Evolutionary conservation across 345 rosid genomes (phyloP), one percentile per base, ranked within the genome.

Genomic region (Barbarea vulgaris): DNA sequence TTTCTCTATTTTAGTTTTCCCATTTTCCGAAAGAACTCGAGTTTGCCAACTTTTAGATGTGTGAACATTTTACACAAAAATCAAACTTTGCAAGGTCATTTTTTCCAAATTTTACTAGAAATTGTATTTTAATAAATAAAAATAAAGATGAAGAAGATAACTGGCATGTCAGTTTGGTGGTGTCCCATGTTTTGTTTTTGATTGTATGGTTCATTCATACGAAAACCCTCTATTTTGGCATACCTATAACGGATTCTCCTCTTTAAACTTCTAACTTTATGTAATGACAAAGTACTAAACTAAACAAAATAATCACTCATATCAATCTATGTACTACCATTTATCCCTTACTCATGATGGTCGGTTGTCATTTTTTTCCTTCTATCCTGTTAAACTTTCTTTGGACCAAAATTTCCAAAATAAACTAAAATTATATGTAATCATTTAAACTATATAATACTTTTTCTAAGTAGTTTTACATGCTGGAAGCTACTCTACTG

Each of bases 81-180:
- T 63, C 33, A 63, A 42, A n/a, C 64, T 64, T 41, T 73, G 64
- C 47, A 31, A 17, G 30, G 42, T 74, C 59, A 59, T 0, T 10
- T 34, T 54, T 37, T 10, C 58, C 1, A 41, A 2, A 13, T 27
- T 15, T 8, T 19, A 6, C 22, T 9, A 11, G 12, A 21, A 8
- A 0, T 4, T 58, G 21, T 41, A 41, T 58, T 27, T 2, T 12
- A 5, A 3, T 9, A 15, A 0, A 39, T 13, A 27, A 63, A 27
- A 17, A 24, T 21, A 12, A 28, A 68, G 30, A 52, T 42, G 51
- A 69, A 39, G 69, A 41, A 39, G 70, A 41, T 52, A 61, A 76
- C 75, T 69, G 80, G 44, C 75, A 76, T 62, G 70, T 54, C 80
- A 69, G 75, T 55, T 63, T 53, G 15, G 79, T 44, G 21, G 75